Conservation (phyloP, 2,329 filamentous ascomycete genomes). For the Exserohilum rostratum region DNA sequence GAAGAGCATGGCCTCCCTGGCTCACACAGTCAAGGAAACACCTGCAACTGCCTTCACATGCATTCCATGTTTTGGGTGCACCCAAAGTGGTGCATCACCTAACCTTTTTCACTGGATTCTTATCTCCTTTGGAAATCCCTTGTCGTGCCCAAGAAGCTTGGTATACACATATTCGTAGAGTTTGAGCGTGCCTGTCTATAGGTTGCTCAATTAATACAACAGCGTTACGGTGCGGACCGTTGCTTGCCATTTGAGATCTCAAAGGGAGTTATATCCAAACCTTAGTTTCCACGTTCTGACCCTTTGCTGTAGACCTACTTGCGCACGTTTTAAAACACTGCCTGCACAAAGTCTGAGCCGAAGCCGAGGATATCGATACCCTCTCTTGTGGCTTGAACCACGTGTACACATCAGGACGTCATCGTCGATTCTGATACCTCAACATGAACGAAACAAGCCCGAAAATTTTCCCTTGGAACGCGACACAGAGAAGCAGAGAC, state of each 20-base stretch:
- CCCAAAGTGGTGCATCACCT: not conserved
- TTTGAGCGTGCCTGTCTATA: not conserved
- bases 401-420: too few species aligned
- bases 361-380: too few species aligned
- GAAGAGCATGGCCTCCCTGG: not conserved
- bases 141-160: not conserved
- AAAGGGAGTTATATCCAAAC: not conserved
- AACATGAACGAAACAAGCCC: too few species aligned
- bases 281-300: not conserved
- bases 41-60: not conserved
- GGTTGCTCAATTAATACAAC: not conserved
- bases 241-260: not conserved
- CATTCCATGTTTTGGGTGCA: not conserved
- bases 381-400: too few species aligned
- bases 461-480: too few species aligned
- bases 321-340: not conserved
- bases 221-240: conserved; percentile 1
- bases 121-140: not conserved
- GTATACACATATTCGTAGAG: not conserved
- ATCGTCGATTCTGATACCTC: too few species aligned
- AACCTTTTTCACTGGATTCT: not conserved
- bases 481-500: too few species aligned
- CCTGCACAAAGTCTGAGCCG: not conserved
- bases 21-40: not conserved
- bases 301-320: not conserved